Conservation (phyloP, 2,329 filamentous ascomycete genomes). For the Colletotrichum scovillei region DNA sequence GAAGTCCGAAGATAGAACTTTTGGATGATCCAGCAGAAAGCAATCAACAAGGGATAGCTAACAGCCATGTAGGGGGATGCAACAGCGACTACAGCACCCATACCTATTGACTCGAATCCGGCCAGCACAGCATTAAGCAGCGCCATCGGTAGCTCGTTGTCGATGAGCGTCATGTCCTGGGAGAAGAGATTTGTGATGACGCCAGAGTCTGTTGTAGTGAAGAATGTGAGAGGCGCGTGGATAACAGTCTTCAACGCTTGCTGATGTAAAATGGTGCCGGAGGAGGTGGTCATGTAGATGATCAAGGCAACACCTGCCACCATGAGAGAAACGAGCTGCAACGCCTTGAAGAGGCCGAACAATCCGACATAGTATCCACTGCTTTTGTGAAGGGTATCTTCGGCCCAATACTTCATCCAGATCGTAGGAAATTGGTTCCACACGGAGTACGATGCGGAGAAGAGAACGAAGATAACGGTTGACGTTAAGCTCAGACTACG, state of each 20-base stretch:
- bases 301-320: constrained; percentile 35
- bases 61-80: constrained; percentile 53
- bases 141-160: constrained; percentile 45
- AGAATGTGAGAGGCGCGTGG: constrained; percentile 50
- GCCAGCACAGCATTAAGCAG: constrained; percentile 40
- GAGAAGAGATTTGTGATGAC: constrained; percentile 52
- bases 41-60: constrained; percentile 56
- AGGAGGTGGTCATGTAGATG: constrained; percentile 38
- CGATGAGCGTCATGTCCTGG: constrained; percentile 51
- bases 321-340: constrained; percentile 35
- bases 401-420: constrained; percentile 48
- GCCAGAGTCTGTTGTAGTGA: constrained; percentile 49
- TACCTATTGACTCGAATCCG: constrained; percentile 44
- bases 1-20: constrained; percentile 67
- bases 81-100: constrained; percentile 55
- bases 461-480: neutral
- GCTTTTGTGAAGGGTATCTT: constrained; percentile 34
- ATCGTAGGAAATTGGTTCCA: constrained; percentile 39
- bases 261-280: constrained; percentile 40
- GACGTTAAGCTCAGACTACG: constrained; percentile 7
- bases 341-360: constrained; percentile 35
- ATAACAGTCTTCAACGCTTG: constrained; percentile 39
- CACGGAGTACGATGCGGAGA: constrained; percentile 25
- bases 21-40: constrained; percentile 59
- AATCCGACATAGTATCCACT: constrained; percentile 37